Conservation (phyloP, 768 basidiomycete genomes). For the Lactifluus subvellereus region DNA sequence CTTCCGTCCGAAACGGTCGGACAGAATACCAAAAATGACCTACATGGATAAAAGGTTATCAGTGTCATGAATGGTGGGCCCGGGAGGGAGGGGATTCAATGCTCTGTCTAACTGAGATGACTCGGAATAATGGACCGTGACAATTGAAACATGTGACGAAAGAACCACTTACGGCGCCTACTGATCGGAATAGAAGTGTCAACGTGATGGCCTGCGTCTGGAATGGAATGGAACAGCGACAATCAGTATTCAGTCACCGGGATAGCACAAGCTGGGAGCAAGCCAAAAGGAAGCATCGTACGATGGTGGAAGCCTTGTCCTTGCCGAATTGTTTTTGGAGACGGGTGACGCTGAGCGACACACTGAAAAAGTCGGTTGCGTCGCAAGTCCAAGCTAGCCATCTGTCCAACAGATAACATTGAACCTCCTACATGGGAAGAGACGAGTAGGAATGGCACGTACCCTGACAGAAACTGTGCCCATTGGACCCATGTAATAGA, state of each 20-base stretch:
- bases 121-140: background rate
- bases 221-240: background rate
- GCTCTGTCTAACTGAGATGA: background rate
- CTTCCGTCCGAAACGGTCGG: slow-evolving; percentile 88
- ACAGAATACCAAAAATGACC: slow-evolving; percentile 73
- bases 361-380: slow-evolving; percentile 83
- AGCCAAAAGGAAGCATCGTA: slow-evolving; percentile 25
- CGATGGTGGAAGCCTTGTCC: slow-evolving; percentile 39
- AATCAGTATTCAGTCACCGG: background rate
- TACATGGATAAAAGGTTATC: slow-evolving; percentile 14
- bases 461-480: slow-evolving; percentile 54
- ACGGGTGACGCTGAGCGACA: slow-evolving; percentile 51
- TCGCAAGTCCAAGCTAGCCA: slow-evolving; percentile 88
- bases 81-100: background rate
- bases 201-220: slow-evolving; percentile 82
- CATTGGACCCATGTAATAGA: slow-evolving; percentile 45
- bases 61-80: background rate
- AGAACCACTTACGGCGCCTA: slow-evolving; percentile 50
- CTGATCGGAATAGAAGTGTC: slow-evolving; percentile 82
- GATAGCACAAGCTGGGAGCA: background rate
- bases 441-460: background rate
- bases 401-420: slow-evolving; percentile 30
- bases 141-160: background rate
- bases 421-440: background rate
- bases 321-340: slow-evolving; percentile 45